Evolutionary conservation across 306 rosid genomes (phyloP).

Genomic region (Echinosophora koreensis): DNA sequence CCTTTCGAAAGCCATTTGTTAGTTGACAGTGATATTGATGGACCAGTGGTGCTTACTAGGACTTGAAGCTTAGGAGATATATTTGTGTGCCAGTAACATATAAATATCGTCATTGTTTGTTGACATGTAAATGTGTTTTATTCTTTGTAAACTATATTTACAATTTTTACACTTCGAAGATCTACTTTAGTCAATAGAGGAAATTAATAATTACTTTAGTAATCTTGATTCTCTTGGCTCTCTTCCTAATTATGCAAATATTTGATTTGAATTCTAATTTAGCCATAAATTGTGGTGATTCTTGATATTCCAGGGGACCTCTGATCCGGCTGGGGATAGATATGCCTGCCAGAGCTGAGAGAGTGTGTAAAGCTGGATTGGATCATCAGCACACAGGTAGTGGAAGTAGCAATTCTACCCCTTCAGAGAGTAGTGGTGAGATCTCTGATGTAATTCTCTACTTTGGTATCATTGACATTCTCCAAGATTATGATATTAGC

Average conservation of each 20-base stretch:
- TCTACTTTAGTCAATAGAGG: constrained; percentile 11
- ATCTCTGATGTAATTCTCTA: constrained; percentile 62
- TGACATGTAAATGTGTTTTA: not conserved
- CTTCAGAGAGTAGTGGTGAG: constrained; percentile 52
- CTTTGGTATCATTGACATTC: constrained; percentile 75
- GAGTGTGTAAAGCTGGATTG: constrained; percentile 52
- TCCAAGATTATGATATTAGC: constrained; percentile 67
- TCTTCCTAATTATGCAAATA: constrained; percentile 34
- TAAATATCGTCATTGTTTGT: not conserved
- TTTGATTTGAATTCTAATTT: constrained; percentile 20
- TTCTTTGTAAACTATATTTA: constrained; percentile 1
- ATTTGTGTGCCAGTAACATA: not conserved
- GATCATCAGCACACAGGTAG: constrained; percentile 61
- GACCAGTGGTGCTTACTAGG: constrained; percentile 42
- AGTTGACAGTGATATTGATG: constrained; percentile 41
- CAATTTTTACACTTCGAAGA: not conserved
- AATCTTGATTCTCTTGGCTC: constrained; percentile 12
- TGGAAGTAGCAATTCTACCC: constrained; percentile 56
- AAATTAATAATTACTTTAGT: constrained; percentile 26
- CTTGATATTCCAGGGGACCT: constrained; percentile 58
- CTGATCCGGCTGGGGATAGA: constrained; percentile 59
- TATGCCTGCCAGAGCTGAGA: constrained; percentile 65
- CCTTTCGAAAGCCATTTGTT: constrained; percentile 41
- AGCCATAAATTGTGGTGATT: constrained; percentile 3
- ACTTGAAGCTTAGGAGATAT: constrained; percentile 28